A percentile compares a stretch with the other conserved stretches of the same genome.
Evolutionary conservation across 371 early-diverging fungal genomes (phyloP).

Genomic region (Entomophthora muscae): DNA sequence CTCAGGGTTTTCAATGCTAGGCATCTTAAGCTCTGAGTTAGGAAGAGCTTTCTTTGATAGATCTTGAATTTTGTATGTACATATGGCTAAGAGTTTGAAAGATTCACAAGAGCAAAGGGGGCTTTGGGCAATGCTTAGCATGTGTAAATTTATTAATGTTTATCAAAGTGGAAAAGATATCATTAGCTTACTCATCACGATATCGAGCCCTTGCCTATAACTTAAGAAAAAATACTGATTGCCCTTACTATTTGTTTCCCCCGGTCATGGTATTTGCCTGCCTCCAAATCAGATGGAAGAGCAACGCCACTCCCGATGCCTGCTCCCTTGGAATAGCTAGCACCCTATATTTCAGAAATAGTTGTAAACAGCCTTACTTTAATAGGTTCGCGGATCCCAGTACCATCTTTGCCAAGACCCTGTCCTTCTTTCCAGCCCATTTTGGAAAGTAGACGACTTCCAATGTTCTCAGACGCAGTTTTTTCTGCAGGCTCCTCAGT

Average conservation of each 20-base stretch:
- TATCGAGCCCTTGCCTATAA: no score
- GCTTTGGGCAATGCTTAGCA: no score
- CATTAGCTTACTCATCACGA: no score
- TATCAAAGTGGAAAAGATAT: no score
- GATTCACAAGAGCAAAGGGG: no score
- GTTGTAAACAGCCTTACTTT: not conserved
- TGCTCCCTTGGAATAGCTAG: not conserved
- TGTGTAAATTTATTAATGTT: no score
- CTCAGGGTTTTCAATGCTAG: no score
- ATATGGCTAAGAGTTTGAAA: no score
- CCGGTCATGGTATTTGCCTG: not conserved
- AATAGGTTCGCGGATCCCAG: slow-evolving; percentile 19
- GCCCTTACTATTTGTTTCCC: not conserved
- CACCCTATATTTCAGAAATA: not conserved
- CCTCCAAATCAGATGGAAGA: not conserved
- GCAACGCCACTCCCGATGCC: not conserved
- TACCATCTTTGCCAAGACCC: slow-evolving; percentile 33
- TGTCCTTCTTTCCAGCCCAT: slow-evolving; percentile 56
- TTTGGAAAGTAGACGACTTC: slow-evolving; percentile 32
- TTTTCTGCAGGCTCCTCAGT: not conserved
- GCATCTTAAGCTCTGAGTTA: no score
- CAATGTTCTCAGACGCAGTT: slow-evolving; percentile 21
- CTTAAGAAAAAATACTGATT: no score
- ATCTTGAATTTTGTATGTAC: no score
- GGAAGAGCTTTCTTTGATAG: no score